Base-by-base conservation (phyloP, 495 filamentous ascomycete genomes). In the Choiromyces venosus region DNA sequence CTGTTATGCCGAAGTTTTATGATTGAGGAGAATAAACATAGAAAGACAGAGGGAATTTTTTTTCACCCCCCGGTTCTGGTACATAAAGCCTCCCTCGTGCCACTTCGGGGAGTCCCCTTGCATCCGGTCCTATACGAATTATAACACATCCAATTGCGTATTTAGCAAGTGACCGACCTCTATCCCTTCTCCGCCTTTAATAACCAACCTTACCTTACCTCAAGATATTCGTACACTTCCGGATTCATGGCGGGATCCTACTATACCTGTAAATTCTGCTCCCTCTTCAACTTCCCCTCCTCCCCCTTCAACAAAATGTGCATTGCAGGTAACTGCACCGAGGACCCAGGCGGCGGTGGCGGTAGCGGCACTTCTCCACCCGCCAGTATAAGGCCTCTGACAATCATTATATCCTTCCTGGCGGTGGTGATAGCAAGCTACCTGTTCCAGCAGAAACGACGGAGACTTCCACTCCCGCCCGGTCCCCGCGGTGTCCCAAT, bases 401-500 rank as follows among this genome's bases (percentile, higher is more conserved):
- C 52, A 5, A n/a, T 61, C n/a, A 1, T 61, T 3, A 29, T 12
- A 61, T 61, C 52, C 10, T 61, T 14, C 10, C 52, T 61, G 0
- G 52, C 25, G 0, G 3, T 29, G n/a, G 1, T 61, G 52, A 29
- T 61, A 29, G 52, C 10, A n/a, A 29, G n/a, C 25, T 29, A 61
- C 16, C n/a, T 61, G 0, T 29, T 61, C n/a, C 10, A 61, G 10
- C 52, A 10, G 10, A 61, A 61, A 61, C n/a, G 52, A 4, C 25
- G 25, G 9, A n/a, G 29, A 61, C 52, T 29, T 61, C n/a, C 52
- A 29, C 9, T 61, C 25, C 52, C 52, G 9, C 52, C 25, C 1
- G 52, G 52, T 4, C 52, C 52, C 52, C 52, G 52, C 3, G 52
- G 52, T 12, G 35, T 56, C 66, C 86, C 85, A 66, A 72, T 87